Conservation (phyloP, 345 rosid species). For the Lepidium aucheri region DNA sequence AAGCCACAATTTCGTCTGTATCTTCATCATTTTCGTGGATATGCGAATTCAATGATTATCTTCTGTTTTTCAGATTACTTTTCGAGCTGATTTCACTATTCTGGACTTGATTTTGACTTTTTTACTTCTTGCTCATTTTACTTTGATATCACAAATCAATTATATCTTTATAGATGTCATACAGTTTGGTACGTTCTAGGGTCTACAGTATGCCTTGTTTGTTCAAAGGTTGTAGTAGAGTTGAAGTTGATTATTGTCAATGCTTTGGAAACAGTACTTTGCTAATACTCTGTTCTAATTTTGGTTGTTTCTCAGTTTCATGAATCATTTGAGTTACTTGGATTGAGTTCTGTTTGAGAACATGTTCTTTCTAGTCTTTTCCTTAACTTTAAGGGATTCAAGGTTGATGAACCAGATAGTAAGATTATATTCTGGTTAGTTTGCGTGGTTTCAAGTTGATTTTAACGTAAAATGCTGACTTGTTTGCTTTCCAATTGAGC, state of each 20-base stretch:
- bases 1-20: background rate
- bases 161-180: background rate
- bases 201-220: background rate
- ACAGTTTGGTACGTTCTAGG: background rate
- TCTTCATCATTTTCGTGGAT: background rate
- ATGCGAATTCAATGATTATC: background rate
- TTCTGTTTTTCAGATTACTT: background rate
- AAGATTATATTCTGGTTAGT: background rate
- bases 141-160: background rate
- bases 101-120: background rate
- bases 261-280: background rate
- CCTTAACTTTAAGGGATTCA: background rate
- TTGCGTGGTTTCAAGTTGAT: background rate
- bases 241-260: background rate
- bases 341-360: background rate
- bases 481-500: background rate
- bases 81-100: background rate
- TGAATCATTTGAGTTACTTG: background rate
- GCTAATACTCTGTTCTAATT: constrained; percentile 4
- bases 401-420: background rate
- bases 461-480: background rate
- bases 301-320: background rate
- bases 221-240: background rate
- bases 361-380: background rate
- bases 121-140: background rate